These are phyloP conservation scores for Ambrosiella xylebori DNA, from an alignment of 2,329 filamentous ascomycete species.

Conservation along the genomic window DNA sequence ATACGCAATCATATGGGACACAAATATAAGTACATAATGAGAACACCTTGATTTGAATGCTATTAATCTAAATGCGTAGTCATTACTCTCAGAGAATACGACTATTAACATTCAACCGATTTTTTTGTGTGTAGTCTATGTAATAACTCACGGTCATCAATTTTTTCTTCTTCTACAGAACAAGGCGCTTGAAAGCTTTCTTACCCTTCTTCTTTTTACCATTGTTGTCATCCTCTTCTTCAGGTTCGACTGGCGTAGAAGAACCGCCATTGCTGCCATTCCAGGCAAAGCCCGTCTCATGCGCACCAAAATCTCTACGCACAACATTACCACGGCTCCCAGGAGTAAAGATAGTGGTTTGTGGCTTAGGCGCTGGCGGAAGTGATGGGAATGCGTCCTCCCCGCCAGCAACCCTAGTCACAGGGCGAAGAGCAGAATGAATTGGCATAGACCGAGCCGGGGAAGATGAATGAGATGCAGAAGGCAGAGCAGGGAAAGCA, in stretches of 20 bases:
- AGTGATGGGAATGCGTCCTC: conserved; percentile 66
- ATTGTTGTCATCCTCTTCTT: conserved; percentile 13
- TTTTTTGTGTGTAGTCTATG: background rate
- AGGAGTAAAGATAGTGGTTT: conserved; percentile 45
- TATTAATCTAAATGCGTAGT: no score
- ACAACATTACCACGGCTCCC: conserved; percentile 31
- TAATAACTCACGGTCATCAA: background rate
- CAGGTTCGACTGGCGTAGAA: conserved; percentile 17
- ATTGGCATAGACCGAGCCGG: conserved; percentile 5
- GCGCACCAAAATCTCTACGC: conserved; percentile 31
- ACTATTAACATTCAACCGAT: background rate
- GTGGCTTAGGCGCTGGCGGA: conserved; percentile 55
- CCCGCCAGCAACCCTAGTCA: conserved; percentile 11
- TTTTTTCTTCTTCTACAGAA: background rate
- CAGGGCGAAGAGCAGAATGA: background rate
- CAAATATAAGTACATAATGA: no score
- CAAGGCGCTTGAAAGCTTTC: conserved; percentile 20
- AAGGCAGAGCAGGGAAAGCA: conserved; percentile 27
- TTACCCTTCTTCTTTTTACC: conserved; percentile 43
- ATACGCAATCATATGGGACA: no score
- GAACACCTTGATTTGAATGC: no score
- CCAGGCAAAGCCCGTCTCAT: conserved; percentile 37
- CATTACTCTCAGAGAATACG: no score
- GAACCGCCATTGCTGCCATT: conserved; percentile 18
- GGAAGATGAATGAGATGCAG: conserved; percentile 1